phyloP scores from a whole-genome alignment of 371 early-diverging fungal species.

The Coemansia sp. region DNA sequence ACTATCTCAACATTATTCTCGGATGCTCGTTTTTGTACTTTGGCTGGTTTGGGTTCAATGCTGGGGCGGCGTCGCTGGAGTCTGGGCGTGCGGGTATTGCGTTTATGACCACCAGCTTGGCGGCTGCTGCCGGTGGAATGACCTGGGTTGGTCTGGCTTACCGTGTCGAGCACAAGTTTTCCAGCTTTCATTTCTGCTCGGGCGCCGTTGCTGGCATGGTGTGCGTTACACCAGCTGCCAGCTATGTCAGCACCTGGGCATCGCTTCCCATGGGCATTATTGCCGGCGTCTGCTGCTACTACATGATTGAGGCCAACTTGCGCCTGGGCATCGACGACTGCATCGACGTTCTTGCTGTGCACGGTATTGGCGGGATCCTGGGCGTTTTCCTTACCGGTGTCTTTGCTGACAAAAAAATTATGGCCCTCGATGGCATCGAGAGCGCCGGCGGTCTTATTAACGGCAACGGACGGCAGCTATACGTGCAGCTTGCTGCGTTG shows the following conservation, averaged over 20 bases:
- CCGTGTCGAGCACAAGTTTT: constrained; percentile 63
- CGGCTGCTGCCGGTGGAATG: constrained; percentile 69
- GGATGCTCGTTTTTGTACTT: constrained; percentile 82
- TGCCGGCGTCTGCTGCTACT: constrained; percentile 65
- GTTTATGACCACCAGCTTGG: constrained; percentile 69
- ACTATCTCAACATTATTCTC: constrained; percentile 77
- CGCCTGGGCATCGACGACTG: constrained; percentile 74
- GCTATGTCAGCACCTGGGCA: constrained; percentile 69
- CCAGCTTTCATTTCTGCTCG: constrained; percentile 79
- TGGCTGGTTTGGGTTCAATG: constrained; percentile 69
- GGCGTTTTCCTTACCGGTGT: constrained; percentile 71
- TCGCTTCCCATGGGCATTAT: constrained; percentile 69
- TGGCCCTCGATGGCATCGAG: constrained; percentile 58
- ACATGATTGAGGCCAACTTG: constrained; percentile 63
- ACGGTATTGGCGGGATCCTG: constrained; percentile 72
- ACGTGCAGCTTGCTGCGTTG: constrained; percentile 77
- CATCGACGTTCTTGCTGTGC: constrained; percentile 70
- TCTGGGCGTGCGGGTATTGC: constrained; percentile 76
- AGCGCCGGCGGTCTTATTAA: constrained; percentile 75
- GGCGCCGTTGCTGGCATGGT: constrained; percentile 87
- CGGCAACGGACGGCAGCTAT: constrained; percentile 76
- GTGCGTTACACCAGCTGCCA: constrained; percentile 76
- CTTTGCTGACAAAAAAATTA: constrained; percentile 65
- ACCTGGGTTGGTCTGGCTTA: constrained; percentile 77
- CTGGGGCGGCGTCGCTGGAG: constrained; percentile 68